These are phyloP conservation scores for Xylaria sp. DNA, from an alignment of 2,329 filamentous ascomycete genomes.

Conservation along the genomic window DNA sequence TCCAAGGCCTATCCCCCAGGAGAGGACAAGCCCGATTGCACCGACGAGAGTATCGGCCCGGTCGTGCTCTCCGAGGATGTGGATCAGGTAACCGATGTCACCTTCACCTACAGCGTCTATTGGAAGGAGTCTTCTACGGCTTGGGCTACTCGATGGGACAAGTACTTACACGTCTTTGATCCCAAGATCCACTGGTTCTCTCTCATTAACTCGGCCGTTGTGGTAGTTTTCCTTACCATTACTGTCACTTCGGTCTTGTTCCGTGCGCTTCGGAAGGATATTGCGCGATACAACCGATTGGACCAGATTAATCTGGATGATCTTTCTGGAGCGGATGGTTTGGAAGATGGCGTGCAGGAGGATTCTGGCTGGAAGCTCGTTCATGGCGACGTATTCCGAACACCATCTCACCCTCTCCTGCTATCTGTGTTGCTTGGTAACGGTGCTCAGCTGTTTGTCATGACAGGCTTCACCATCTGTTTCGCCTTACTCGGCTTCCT, in stretches of 20 bases:
- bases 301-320: conserved; percentile 93
- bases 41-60: conserved; percentile 61
- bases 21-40: conserved; percentile 71
- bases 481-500: conserved; percentile 95
- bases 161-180: conserved; percentile 96
- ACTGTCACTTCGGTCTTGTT: conserved; percentile 94
- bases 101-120: conserved; percentile 92
- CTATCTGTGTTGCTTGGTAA: conserved; percentile 91
- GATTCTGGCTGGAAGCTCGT: conserved; percentile 99
- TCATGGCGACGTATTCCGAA: conserved; percentile 95
- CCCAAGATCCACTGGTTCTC: conserved; percentile 99
- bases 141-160: conserved; percentile 98
- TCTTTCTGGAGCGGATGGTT: conserved; percentile 78
- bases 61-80: conserved; percentile 72
- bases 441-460: conserved; percentile 95
- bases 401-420: conserved; percentile 82
- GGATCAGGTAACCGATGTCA: conserved; percentile 68
- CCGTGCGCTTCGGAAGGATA: conserved; percentile 91
- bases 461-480: conserved; percentile 92
- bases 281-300: conserved; percentile 93
- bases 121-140: conserved; percentile 87
- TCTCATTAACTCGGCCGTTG: conserved; percentile 93
- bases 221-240: conserved; percentile 89
- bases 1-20: conserved; percentile 69
- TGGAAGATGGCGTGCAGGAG: conserved; percentile 94